Conservation (phyloP, 225 moss, liverwort and hornwort genomes). For the Physcomitrium patens region DNA sequence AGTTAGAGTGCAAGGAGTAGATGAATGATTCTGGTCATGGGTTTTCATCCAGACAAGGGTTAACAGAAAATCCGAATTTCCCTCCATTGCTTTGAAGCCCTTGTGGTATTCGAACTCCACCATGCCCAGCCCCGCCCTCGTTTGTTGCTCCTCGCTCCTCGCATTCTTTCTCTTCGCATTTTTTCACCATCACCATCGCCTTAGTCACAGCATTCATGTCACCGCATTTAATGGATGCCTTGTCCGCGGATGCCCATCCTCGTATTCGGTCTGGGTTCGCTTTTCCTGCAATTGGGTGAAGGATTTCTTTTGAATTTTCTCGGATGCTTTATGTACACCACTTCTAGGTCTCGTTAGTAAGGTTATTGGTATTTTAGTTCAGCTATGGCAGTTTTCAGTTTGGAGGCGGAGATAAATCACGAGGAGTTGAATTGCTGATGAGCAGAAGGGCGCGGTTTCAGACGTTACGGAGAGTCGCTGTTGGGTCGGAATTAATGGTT, state of each 20-base stretch:
- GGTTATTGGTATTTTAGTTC: neutral
- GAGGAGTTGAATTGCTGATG: neutral
- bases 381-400: neutral
- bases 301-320: neutral
- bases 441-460: neutral
- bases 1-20: too few relatives aligned
- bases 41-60: too few relatives aligned
- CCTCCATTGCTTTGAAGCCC: too few relatives aligned
- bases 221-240: neutral
- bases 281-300: neutral
- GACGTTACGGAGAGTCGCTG: neutral
- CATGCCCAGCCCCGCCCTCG: too few relatives aligned
- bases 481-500: neutral
- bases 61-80: too few relatives aligned
- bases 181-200: constrained; percentile 12
- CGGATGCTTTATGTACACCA: neutral
- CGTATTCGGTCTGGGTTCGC: neutral
- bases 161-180: constrained; percentile 28
- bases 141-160: neutral
- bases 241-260: neutral
- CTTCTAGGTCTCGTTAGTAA: neutral
- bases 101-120: too few relatives aligned
- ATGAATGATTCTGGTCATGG: too few relatives aligned
- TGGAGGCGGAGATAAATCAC: neutral
- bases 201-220: neutral